A percentile compares a stretch with the other conserved stretches of the same genome.
phyloP scores from a whole-genome alignment of 208 protist genomes.

The Leptomonas seymouri region DNA sequence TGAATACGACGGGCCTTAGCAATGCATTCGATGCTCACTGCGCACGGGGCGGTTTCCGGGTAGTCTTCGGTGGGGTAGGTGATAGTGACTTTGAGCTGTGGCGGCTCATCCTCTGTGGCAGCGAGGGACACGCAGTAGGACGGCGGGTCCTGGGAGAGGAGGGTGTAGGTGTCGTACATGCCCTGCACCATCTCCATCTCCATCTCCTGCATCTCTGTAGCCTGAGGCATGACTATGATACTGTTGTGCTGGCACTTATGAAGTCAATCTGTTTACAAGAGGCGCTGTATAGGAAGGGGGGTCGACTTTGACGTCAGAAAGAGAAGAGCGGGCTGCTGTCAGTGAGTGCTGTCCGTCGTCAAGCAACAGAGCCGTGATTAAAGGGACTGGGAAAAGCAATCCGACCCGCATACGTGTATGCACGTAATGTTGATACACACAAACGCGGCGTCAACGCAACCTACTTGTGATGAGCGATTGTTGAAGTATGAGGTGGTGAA shows the following conservation, averaged over 20 bases:
- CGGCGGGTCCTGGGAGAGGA: constrained; percentile 70
- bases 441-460: too few species aligned
- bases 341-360: too few species aligned
- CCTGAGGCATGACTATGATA: constrained; percentile 45
- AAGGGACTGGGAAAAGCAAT: too few species aligned
- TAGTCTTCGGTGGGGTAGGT: constrained; percentile 74
- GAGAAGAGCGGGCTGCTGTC: too few species aligned
- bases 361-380: too few species aligned
- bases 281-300: too few species aligned
- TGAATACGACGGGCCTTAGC: constrained; percentile 76
- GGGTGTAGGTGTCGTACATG: constrained; percentile 89
- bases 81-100: constrained; percentile 81
- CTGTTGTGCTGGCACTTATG: not conserved
- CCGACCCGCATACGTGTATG: too few species aligned
- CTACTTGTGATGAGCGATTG: too few species aligned
- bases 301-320: too few species aligned
- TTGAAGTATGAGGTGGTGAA: too few species aligned
- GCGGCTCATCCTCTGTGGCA: constrained; percentile 62
- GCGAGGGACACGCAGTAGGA: constrained; percentile 77
- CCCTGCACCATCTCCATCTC: constrained; percentile 92
- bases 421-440: too few species aligned
- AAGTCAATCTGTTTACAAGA: too few species aligned
- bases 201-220: constrained; percentile 88
- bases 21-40: constrained; percentile 63
- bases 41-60: constrained; percentile 62